These are phyloP conservation scores for Dipteronia sinensis DNA, from an alignment of 345 rosid species.

Conservation along the genomic window DNA sequence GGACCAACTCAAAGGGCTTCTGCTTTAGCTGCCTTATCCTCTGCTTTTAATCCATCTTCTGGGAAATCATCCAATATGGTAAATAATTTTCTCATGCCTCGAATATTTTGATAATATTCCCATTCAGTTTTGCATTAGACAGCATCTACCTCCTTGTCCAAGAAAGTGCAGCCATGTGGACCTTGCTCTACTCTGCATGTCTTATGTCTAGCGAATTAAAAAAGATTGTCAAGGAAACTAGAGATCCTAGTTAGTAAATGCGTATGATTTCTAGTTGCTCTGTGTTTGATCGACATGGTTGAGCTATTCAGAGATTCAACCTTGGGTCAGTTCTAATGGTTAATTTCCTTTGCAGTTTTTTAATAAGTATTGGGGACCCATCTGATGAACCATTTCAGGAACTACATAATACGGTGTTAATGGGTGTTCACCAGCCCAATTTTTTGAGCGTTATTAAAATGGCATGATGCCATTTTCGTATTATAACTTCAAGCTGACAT, in stretches of 20 bases:
- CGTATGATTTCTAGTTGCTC: not conserved
- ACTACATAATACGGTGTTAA: no score
- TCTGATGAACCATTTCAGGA: no score
- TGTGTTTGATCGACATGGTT: not conserved
- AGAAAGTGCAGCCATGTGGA: not conserved
- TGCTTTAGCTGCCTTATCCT: conserved; percentile 89
- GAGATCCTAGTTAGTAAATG: not conserved
- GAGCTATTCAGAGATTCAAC: not conserved
- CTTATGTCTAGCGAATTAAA: not conserved
- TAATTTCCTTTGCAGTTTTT: no score
- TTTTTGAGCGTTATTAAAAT: not conserved
- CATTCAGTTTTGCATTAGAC: not conserved
- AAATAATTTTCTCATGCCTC: conserved; percentile 28
- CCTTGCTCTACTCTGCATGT: not conserved
- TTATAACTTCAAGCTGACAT: not conserved
- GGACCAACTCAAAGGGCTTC: conserved; percentile 98
- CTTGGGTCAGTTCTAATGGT: not conserved
- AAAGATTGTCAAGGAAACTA: not conserved
- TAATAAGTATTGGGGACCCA: no score
- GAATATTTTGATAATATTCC: not conserved
- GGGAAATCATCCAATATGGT: conserved; percentile 54
- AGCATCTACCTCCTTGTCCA: not conserved
- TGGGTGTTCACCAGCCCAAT: no score
- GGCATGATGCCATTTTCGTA: not conserved
- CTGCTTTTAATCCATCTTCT: conserved; percentile 78